Conservation (phyloP, 1,284 basidiomycete genomes). For the Heterobasidion occidentale region DNA sequence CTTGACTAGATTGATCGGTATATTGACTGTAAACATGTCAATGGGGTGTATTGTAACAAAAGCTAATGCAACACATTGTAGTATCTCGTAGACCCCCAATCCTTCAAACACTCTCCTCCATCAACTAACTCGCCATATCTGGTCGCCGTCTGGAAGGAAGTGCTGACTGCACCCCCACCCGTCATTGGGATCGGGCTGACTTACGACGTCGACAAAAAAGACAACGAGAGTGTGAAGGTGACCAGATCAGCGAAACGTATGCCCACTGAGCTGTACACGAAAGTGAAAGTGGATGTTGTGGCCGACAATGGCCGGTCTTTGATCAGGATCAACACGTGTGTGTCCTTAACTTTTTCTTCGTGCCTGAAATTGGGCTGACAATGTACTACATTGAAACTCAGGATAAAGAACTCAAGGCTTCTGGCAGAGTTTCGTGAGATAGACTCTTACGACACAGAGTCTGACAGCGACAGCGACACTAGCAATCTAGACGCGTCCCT, state of each 20-base stretch:
- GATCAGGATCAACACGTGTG: constrained; percentile 83
- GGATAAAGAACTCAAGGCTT: constrained; percentile 70
- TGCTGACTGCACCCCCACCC: constrained; percentile 49
- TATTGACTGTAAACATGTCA: too few species aligned
- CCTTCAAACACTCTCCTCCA: constrained; percentile 34
- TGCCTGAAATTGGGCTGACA: not conserved
- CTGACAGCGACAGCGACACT: constrained; percentile 33
- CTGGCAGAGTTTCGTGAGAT: constrained; percentile 73
- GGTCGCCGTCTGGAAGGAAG: constrained; percentile 70
- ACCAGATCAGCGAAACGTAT: constrained; percentile 4
- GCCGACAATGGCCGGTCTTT: constrained; percentile 65
- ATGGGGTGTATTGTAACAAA: not conserved
- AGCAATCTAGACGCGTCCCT: constrained; percentile 20
- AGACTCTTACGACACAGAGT: constrained; percentile 72
- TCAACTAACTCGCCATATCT: constrained; percentile 74
- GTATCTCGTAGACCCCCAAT: constrained; percentile 45
- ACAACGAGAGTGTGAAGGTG: not conserved
- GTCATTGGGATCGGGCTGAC: constrained; percentile 51
- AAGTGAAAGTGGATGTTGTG: constrained; percentile 74
- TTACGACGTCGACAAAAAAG: constrained; percentile 12
- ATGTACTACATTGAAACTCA: constrained; percentile 19
- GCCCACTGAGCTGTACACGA: constrained; percentile 15
- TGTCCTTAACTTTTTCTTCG: constrained; percentile 12
- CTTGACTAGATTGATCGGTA: not conserved
- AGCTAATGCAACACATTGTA: constrained; percentile 33